phyloP scores from a whole-genome alignment of 2,329 filamentous ascomycete species.

The Diaporthe ampelina region DNA sequence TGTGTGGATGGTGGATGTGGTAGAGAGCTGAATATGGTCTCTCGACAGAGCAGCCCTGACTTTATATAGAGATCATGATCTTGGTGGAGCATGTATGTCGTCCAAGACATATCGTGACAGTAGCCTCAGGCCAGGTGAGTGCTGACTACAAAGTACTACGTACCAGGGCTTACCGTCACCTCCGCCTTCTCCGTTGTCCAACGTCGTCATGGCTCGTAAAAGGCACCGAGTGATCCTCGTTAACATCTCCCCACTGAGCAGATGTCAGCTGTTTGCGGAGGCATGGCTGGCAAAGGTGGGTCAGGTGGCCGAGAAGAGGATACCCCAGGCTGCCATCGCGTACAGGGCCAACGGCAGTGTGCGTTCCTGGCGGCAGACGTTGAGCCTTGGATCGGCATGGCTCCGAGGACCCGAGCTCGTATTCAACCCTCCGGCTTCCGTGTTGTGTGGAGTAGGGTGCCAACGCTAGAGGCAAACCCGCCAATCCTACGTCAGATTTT shows the following conservation, averaged over 20 bases:
- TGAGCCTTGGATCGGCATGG: slow-evolving; percentile 32
- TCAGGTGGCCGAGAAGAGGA: slow-evolving; percentile 31
- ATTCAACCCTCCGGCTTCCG: slow-evolving; percentile 29
- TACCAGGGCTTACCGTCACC: slow-evolving; percentile 20
- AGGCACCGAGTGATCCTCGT: not conserved
- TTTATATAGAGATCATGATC: slow-evolving; percentile 29
- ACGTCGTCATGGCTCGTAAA: slow-evolving; percentile 37
- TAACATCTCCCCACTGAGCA: slow-evolving; percentile 19
- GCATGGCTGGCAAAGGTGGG: slow-evolving; percentile 7
- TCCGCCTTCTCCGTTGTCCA: slow-evolving; percentile 9
- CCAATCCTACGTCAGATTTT: slow-evolving; percentile 35
- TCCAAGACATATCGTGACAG: slow-evolving; percentile 20
- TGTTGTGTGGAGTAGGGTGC: slow-evolving; percentile 36
- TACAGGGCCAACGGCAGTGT: slow-evolving; percentile 14
- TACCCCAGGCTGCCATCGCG: slow-evolving; percentile 34
- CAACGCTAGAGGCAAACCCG: slow-evolving; percentile 34
- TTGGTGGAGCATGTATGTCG: not conserved
- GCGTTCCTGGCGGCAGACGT: slow-evolving; percentile 30
- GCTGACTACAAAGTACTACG: not conserved
- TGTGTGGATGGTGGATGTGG: slow-evolving; percentile 16
- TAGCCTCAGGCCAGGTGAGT: slow-evolving; percentile 2
- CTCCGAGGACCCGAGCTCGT: slow-evolving; percentile 35
- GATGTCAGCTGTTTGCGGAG: slow-evolving; percentile 28
- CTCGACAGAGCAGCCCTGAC: slow-evolving; percentile 7
- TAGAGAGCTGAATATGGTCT: not conserved